These are phyloP conservation scores for Rhododendron ovatum DNA, from an alignment of 148 eudicot species.

Conservation along the genomic window DNA sequence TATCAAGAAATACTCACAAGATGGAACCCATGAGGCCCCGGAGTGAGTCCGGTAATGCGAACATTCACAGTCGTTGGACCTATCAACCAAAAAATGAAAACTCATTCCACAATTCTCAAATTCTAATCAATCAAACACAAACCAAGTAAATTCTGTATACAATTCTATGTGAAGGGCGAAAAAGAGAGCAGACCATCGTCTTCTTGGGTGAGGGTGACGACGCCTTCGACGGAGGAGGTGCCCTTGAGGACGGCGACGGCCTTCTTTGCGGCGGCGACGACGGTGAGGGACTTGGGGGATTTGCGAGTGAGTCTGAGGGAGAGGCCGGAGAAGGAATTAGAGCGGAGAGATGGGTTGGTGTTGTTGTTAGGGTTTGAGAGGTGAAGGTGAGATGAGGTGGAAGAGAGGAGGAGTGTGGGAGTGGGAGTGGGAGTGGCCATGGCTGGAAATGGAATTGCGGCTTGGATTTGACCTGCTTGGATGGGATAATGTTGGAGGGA, in stretches of 20 bases:
- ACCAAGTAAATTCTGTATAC: background rate
- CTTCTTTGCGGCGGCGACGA: constrained; percentile 35
- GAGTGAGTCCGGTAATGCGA: constrained; percentile 15
- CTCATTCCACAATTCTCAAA: constrained; percentile 20
- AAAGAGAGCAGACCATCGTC: constrained; percentile 37
- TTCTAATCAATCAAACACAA: background rate
- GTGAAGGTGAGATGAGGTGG: constrained; percentile 22
- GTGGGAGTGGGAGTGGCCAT: constrained; percentile 48
- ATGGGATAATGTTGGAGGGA: background rate
- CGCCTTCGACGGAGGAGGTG: constrained; percentile 71
- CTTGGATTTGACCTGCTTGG: background rate
- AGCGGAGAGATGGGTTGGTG: constrained; percentile 19
- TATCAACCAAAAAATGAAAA: background rate
- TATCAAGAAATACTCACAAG: background rate
- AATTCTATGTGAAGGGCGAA: background rate
- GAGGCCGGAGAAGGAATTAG: constrained; percentile 48
- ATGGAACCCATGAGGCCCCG: constrained; percentile 1
- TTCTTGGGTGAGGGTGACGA: constrained; percentile 75
- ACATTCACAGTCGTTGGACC: constrained; percentile 93
- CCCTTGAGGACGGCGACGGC: constrained; percentile 89
- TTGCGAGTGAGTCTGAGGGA: constrained; percentile 35
- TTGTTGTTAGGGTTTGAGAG: constrained; percentile 12
- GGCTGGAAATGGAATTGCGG: constrained; percentile 26
- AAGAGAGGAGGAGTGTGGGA: constrained; percentile 16
- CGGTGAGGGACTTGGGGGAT: constrained; percentile 45